These are phyloP conservation scores for Hyparrhenia diplandra DNA, from an alignment of 176 grass and related monocot species.

Conservation along the genomic window DNA sequence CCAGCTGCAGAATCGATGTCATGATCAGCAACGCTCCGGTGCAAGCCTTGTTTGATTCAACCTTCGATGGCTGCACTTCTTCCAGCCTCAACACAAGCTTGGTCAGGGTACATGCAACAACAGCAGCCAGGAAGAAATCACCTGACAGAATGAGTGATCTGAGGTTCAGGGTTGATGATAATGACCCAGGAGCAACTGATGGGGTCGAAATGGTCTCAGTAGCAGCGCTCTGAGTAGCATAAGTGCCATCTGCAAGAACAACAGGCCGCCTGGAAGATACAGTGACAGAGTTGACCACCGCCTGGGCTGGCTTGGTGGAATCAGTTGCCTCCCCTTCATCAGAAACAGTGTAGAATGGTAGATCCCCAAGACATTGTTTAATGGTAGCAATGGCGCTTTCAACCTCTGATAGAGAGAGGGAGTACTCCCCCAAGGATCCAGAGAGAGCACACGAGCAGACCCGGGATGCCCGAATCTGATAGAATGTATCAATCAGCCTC, in stretches of 20 bases:
- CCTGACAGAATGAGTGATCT: conserved; percentile 65
- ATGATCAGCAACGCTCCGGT: conserved; percentile 54
- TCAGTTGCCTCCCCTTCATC: conserved; percentile 50
- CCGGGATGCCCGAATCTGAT: conserved; percentile 67
- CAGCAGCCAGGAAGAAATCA: conserved; percentile 61
- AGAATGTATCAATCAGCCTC: conserved; percentile 64
- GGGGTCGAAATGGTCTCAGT: conserved; percentile 44
- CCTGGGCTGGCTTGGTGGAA: conserved; percentile 40
- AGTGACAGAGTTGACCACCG: conserved; percentile 34
- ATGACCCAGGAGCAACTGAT: conserved; percentile 44
- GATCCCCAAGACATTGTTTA: conserved; percentile 63
- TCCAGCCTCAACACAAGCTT: conserved; percentile 71
- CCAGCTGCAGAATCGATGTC: conserved; percentile 57
- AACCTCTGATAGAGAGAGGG: conserved; percentile 65
- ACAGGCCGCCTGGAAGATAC: conserved; percentile 59
- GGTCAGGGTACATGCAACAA: conserved; percentile 52
- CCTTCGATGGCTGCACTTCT: conserved; percentile 64
- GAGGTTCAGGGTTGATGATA: conserved; percentile 46
- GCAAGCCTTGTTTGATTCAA: conserved; percentile 58
- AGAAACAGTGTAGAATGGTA: conserved; percentile 69
- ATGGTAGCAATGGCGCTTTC: conserved; percentile 61
- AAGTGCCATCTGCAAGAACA: conserved; percentile 67
- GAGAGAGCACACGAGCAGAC: conserved; percentile 52
- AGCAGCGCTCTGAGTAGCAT: conserved; percentile 66
- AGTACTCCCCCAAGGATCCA: conserved; percentile 88